A percentile compares a stretch with the other conserved stretches of the same genome.
phyloP scores from a whole-genome alignment of 495 filamentous ascomycete species.

The Trichoderma gamsii region DNA sequence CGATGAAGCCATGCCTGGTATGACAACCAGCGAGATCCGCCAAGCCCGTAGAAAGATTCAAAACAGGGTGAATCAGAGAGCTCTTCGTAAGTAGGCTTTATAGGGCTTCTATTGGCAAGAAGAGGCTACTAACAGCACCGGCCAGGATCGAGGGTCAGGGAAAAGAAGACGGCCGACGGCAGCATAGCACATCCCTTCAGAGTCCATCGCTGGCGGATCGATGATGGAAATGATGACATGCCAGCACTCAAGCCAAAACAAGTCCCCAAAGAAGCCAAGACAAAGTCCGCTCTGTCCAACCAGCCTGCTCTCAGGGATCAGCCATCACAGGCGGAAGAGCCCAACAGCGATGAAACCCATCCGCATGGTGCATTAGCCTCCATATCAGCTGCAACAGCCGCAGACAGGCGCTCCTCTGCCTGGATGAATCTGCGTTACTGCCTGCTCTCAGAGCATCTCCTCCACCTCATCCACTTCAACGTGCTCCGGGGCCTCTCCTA shows the following conservation, averaged over 20 bases:
- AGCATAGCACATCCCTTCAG: background rate
- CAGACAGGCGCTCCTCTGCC: constrained; percentile 30
- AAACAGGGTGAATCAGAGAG: constrained; percentile 39
- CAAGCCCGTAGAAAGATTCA: constrained; percentile 29
- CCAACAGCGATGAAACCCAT: background rate
- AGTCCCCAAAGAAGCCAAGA: background rate
- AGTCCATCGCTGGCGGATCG: constrained; percentile 4
- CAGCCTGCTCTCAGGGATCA: background rate
- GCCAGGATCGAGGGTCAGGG: constrained; percentile 1
- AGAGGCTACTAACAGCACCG: background rate
- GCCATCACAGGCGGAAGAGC: background rate
- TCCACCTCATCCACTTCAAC: constrained; percentile 41
- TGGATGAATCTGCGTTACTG: constrained; percentile 21
- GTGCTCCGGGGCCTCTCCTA: constrained; percentile 34
- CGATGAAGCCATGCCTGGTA: background rate
- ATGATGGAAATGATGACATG: constrained; percentile 3
- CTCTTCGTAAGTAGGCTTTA: constrained; percentile 39
- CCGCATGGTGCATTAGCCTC: constrained; percentile 23
- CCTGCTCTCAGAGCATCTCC: constrained; percentile 32
- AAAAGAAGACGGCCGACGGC: background rate
- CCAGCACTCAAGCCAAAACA: background rate
- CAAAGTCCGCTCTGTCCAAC: background rate
- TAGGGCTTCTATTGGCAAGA: background rate
- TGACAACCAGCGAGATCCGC: background rate
- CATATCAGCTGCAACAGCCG: background rate